Percentiles rank a stretch among this genome's conserved stretches.
phyloP scores from a whole-genome alignment of 2,329 filamentous ascomycete genomes.

The Coccinonectria pachysandricola region DNA sequence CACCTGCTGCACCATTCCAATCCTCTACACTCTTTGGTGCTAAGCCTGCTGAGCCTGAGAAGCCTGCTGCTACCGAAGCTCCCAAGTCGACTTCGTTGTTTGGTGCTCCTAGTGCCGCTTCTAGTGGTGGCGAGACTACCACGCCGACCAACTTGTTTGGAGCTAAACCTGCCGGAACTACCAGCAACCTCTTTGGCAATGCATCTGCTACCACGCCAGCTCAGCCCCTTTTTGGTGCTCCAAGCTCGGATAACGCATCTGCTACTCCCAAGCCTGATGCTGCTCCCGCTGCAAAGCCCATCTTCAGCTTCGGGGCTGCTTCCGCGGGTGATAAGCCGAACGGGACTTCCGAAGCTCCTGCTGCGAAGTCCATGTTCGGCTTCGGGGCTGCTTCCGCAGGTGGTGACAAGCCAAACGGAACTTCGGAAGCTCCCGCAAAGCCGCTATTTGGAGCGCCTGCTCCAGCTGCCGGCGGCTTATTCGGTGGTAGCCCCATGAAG shows the following conservation, averaged over 20 bases:
- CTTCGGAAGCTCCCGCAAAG: slow-evolving; percentile 20
- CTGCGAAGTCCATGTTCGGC: slow-evolving; percentile 19
- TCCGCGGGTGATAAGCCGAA: slow-evolving; percentile 19
- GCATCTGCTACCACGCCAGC: slow-evolving; percentile 11
- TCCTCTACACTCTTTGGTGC: slow-evolving; percentile 25
- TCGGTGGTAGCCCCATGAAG: slow-evolving; percentile 34
- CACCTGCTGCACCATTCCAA: slow-evolving; percentile 16
- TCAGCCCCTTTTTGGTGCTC: slow-evolving; percentile 22
- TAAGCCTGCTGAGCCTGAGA: slow-evolving; percentile 20
- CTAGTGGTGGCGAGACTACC: slow-evolving; percentile 8
- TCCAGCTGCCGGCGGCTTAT: no score
- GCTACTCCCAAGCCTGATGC: slow-evolving; percentile 15
- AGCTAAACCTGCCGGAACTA: slow-evolving; percentile 14
- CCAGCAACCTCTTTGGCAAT: slow-evolving; percentile 23
- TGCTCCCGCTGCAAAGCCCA: slow-evolving; percentile 11
- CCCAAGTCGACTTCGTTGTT: slow-evolving; percentile 23
- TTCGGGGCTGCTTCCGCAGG: slow-evolving; percentile 21
- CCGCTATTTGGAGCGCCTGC: slow-evolving; percentile 28
- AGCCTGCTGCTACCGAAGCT: slow-evolving; percentile 12
- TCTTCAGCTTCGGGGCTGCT: slow-evolving; percentile 25
- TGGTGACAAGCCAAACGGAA: slow-evolving; percentile 19
- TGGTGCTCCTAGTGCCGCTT: slow-evolving; percentile 12
- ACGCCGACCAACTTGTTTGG: slow-evolving; percentile 14
- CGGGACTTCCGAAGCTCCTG: slow-evolving; percentile 13
- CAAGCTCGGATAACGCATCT: slow-evolving; percentile 6